Percentiles rank a stretch among this genome's conserved stretches.
Conservation (phyloP, 441 rosid species). For the Theobroma grandiflorum region DNA sequence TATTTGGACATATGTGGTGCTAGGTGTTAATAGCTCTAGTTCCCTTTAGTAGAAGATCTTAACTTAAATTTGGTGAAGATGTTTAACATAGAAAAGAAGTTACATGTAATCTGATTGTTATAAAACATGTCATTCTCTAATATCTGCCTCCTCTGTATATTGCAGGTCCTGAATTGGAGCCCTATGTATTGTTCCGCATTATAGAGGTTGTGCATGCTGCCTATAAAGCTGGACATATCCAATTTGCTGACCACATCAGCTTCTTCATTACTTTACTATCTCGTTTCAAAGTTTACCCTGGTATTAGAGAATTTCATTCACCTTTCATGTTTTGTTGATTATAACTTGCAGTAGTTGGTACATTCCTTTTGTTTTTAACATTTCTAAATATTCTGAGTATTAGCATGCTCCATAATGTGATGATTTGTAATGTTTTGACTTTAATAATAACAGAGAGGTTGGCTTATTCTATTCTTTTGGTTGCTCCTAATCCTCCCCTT, state of each 20-base stretch:
- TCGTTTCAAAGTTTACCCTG: constrained; percentile 64
- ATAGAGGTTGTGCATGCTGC: constrained; percentile 75
- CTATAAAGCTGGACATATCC: constrained; percentile 70
- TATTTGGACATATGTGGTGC: constrained; percentile 6
- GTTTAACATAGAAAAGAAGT: not conserved
- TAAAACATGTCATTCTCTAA: not conserved
- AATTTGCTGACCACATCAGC: constrained; percentile 73
- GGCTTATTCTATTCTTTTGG: not conserved
- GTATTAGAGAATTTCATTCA: constrained; percentile 44
- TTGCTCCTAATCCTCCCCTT: not conserved
- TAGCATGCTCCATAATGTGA: not conserved
- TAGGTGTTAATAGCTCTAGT: not conserved
- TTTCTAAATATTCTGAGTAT: not conserved
- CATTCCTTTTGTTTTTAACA: not conserved
- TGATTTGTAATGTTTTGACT: not conserved
- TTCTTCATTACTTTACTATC: constrained; percentile 72
- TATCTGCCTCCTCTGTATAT: constrained; percentile 22
- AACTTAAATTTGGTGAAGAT: constrained; percentile 19
- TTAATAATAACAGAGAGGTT: not conserved
- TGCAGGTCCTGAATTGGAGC: constrained; percentile 75
- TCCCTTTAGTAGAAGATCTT: constrained; percentile 6
- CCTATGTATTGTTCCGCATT: constrained; percentile 54
- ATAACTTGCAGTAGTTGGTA: not conserved
- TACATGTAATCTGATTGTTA: not conserved
- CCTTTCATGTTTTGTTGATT: not conserved